Percentiles rank a stretch among this genome's conserved stretches.
phyloP scores from a whole-genome alignment of 345 rosid genomes.

The Eucalyptus cloeziana region DNA sequence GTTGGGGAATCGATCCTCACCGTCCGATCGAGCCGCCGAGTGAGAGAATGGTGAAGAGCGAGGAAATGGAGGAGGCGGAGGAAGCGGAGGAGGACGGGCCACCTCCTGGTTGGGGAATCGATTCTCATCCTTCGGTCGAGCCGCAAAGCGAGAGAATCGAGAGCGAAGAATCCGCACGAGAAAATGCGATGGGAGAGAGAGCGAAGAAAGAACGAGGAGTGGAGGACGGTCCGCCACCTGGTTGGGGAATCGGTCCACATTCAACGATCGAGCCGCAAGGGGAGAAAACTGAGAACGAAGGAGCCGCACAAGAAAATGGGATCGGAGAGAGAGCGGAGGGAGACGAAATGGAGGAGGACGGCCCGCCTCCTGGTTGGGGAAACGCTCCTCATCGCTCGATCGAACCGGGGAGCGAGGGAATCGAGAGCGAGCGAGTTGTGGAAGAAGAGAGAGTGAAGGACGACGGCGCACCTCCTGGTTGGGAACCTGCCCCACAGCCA shows the following conservation, averaged over 20 bases:
- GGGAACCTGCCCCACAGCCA: not conserved
- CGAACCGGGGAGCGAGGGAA: not conserved
- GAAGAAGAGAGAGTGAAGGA: not conserved
- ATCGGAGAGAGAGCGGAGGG: not conserved
- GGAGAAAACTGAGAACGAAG: not conserved
- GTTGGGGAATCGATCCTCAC: not conserved
- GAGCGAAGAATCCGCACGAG: not conserved
- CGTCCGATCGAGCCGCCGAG: not conserved
- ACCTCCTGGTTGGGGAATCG: not conserved
- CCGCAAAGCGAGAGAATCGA: not conserved
- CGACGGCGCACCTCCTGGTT: not conserved
- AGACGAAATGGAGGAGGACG: not conserved
- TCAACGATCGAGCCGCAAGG: not conserved
- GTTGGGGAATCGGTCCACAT: not conserved
- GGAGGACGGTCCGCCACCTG: not conserved
- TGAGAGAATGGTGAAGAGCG: not conserved
- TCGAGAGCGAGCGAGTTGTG: not conserved
- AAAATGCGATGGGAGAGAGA: not conserved
- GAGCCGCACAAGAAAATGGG: not conserved
- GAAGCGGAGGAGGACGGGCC: not conserved
- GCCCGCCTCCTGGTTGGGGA: not conserved
- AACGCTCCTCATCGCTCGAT: not conserved
- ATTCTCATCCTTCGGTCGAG: not conserved
- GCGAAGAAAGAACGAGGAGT: not conserved
- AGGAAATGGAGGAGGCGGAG: not conserved